Percentiles rank a stretch among this genome's conserved stretches.
Evolutionary conservation across 257 asterid species (phyloP).

Genomic region (Eustoma russellianum): DNA sequence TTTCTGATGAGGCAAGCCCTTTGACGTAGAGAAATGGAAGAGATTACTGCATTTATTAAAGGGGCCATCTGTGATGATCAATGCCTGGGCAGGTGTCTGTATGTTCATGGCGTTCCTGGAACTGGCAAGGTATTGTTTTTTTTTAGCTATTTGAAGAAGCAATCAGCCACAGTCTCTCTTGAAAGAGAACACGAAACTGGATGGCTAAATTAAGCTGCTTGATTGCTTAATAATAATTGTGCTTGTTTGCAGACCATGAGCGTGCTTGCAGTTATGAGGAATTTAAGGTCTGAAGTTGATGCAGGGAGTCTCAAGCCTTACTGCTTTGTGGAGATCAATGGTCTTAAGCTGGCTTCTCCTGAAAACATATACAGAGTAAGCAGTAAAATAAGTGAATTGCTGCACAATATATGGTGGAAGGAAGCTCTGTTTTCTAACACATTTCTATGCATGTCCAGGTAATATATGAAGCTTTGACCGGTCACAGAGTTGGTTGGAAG

Average conservation of each 20-base stretch:
- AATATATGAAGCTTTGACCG: conserved; percentile 78
- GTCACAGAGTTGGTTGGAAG: conserved; percentile 91
- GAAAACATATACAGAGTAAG: conserved; percentile 83
- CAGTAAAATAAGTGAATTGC: not conserved
- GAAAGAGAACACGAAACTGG: no score
- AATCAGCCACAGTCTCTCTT: not conserved
- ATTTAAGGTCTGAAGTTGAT: conserved; percentile 73
- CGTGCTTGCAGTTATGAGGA: conserved; percentile 78
- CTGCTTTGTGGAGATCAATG: conserved; percentile 87
- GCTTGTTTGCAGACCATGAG: conserved; percentile 80
- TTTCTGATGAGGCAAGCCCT: conserved; percentile 12
- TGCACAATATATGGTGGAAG: conserved; percentile 1
- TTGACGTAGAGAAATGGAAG: conserved; percentile 74
- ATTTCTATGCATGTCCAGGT: conserved; percentile 44
- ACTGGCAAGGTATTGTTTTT: conserved; percentile 77
- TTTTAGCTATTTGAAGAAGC: not conserved
- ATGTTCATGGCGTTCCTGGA: conserved; percentile 98
- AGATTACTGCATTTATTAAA: conserved; percentile 71
- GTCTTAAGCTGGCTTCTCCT: conserved; percentile 93
- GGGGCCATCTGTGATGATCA: conserved; percentile 86
- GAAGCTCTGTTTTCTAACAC: conserved; percentile 5
- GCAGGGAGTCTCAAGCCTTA: conserved; percentile 69
- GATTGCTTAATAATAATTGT: conserved; percentile 14
- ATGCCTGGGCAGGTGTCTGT: conserved; percentile 91
- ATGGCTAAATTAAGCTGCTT: not conserved